Evolutionary conservation across 2,329 filamentous ascomycete species (phyloP).

Genomic region (Clonostachys rhizophaga): DNA sequence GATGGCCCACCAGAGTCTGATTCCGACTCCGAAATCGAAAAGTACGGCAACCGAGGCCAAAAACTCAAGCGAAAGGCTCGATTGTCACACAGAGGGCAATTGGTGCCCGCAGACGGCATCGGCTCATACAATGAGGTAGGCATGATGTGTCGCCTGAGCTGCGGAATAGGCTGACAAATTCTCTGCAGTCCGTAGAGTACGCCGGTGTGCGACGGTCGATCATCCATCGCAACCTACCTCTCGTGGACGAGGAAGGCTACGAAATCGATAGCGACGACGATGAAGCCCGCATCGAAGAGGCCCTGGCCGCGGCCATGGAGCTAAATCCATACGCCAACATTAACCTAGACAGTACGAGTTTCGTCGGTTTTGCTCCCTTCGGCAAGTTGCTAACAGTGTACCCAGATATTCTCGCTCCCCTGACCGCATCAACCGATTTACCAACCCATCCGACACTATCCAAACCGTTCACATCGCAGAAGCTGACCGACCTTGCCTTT

Average conservation of each 20-base stretch:
- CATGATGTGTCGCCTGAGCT: neutral
- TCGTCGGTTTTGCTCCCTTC: neutral
- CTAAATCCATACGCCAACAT: slow-evolving; percentile 72
- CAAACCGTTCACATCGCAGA: slow-evolving; percentile 68
- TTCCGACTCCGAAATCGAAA: slow-evolving; percentile 68
- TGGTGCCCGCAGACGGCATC: slow-evolving; percentile 61
- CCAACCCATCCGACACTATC: slow-evolving; percentile 71
- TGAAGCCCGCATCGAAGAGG: slow-evolving; percentile 57
- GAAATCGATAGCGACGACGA: slow-evolving; percentile 71
- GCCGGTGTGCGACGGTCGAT: slow-evolving; percentile 69
- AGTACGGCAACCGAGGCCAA: slow-evolving; percentile 69
- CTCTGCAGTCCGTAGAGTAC: slow-evolving; percentile 61
- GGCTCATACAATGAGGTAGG: slow-evolving; percentile 68
- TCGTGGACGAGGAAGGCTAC: slow-evolving; percentile 75
- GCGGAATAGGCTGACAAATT: slow-evolving; percentile 13
- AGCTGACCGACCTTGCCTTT: slow-evolving; percentile 64
- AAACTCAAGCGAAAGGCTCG: slow-evolving; percentile 74
- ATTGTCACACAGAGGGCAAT: slow-evolving; percentile 65
- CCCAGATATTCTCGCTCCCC: slow-evolving; percentile 67
- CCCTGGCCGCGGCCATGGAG: slow-evolving; percentile 58
- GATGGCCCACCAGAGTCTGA: slow-evolving; percentile 58
- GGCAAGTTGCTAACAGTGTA: slow-evolving; percentile 14
- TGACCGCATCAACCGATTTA: slow-evolving; percentile 71
- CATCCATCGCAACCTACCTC: slow-evolving; percentile 67
- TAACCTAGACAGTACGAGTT: slow-evolving; percentile 57